These are phyloP conservation scores for Trichosanthes cucumerina DNA, from an alignment of 306 rosid species.

Conservation along the genomic window DNA sequence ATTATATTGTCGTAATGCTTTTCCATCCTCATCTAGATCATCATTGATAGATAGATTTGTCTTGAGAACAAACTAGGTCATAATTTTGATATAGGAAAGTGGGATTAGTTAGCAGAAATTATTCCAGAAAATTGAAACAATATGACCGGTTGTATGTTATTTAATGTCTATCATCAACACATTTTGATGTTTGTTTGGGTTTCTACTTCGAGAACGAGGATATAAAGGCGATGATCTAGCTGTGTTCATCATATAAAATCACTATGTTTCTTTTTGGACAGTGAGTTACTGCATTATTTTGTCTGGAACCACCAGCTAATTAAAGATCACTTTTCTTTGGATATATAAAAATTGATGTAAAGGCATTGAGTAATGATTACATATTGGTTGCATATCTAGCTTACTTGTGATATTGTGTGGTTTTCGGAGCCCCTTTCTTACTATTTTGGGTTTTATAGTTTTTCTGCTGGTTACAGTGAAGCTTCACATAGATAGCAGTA, in stretches of 20 bases:
- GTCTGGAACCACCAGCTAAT: conserved; percentile 12
- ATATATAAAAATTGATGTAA: conserved; percentile 6
- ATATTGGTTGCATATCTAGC: conserved; percentile 7
- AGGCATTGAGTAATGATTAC: conserved; percentile 1
- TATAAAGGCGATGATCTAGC: conserved; percentile 4
- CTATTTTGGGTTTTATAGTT: not conserved
- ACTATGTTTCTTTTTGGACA: conserved; percentile 1
- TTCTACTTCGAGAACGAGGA: not conserved
- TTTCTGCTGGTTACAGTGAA: not conserved
- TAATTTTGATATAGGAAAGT: not conserved
- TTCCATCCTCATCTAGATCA: not conserved
- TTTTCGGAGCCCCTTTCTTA: not conserved
- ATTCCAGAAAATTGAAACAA: not conserved
- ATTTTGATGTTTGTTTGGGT: not conserved
- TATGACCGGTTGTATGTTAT: not conserved
- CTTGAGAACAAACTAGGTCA: not conserved
- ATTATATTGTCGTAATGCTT: not conserved
- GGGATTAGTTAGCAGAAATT: not conserved
- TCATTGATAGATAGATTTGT: not conserved
- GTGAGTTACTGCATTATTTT: conserved; percentile 11
- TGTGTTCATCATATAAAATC: conserved; percentile 7
- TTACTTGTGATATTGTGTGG: not conserved
- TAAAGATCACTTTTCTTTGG: conserved; percentile 6
- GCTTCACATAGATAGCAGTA: not conserved
- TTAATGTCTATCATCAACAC: not conserved